Evolutionary conservation across 1,139 yeast genomes (phyloP).

Genomic region (Suhomyces panamericanus): DNA sequence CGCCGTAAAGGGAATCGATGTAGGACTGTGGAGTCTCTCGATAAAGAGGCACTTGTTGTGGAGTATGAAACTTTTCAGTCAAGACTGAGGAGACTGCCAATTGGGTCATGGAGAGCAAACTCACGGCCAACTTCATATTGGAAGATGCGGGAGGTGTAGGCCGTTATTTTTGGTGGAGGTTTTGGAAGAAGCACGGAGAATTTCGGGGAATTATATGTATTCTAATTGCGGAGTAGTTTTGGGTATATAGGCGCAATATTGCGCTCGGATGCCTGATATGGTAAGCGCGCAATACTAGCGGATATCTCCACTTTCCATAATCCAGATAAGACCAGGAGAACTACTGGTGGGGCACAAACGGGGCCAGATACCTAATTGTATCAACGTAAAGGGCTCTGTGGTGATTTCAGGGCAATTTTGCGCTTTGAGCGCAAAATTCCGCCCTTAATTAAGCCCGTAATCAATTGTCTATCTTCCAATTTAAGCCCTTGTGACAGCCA

Average conservation of each 20-base stretch:
- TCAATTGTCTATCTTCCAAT: too few species aligned
- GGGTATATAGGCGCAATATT: not conserved
- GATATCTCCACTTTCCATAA: not conserved
- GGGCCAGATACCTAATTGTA: too few species aligned
- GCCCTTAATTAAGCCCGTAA: too few species aligned
- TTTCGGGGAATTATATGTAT: not conserved
- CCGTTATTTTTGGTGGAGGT: not conserved
- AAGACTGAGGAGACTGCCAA: not conserved
- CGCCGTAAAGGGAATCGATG: slow-evolving; percentile 31
- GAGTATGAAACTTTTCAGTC: not conserved
- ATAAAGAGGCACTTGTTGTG: not conserved
- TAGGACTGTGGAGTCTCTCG: slow-evolving; percentile 14
- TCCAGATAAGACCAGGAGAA: too few species aligned
- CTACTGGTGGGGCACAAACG: too few species aligned
- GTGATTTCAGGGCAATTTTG: too few species aligned
- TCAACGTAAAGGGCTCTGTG: too few species aligned
- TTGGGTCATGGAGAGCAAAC: not conserved
- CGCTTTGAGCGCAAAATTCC: too few species aligned
- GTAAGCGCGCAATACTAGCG: not conserved
- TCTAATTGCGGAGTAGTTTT: not conserved
- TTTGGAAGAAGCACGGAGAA: not conserved
- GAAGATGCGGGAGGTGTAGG: not conserved
- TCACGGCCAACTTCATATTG: not conserved
- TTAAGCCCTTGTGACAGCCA: too few species aligned
- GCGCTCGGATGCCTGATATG: slow-evolving; percentile 1